Evolutionary conservation across 176 grass and related monocot species (phyloP).

Genomic region (Coix lacrymajobi): DNA sequence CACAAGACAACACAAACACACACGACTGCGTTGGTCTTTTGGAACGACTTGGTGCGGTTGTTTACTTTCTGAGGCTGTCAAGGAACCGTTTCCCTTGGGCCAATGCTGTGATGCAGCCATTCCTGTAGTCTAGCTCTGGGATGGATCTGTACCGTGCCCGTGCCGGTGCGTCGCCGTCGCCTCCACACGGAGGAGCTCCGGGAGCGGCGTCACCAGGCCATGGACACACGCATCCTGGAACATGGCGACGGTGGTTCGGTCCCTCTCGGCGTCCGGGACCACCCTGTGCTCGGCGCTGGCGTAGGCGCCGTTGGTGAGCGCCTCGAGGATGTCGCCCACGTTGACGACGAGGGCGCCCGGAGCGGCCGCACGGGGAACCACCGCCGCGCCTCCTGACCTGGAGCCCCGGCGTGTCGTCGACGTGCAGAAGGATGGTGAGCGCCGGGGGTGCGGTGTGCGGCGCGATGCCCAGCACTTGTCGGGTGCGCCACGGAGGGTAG

Average conservation of each 20-base stretch:
- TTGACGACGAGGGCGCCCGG: neutral
- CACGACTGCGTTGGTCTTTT: too few relatives aligned
- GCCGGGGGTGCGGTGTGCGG: neutral
- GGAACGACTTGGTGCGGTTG: neutral
- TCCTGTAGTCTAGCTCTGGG: neutral
- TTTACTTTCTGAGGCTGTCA: neutral
- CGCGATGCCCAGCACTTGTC: neutral
- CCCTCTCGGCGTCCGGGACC: neutral
- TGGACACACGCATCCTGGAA: neutral
- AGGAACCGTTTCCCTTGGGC: neutral
- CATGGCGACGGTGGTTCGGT: neutral
- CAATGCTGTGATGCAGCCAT: neutral
- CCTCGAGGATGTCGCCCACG: neutral
- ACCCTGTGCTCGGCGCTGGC: constrained; percentile 6
- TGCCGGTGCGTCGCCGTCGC: neutral
- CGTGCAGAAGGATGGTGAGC: neutral
- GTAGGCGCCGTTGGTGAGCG: neutral
- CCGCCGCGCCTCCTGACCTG: neutral
- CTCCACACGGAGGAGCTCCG: neutral
- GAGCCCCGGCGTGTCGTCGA: constrained; percentile 1
- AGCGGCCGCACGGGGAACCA: constrained; percentile 11
- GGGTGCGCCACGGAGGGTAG: neutral
- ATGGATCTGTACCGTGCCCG: neutral
- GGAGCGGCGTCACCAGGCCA: neutral
- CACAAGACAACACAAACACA: too few relatives aligned